Percentiles rank a stretch among this genome's conserved stretches.
Conservation (phyloP, 805 yeast genomes). For the Saturnispora besseyi region DNA sequence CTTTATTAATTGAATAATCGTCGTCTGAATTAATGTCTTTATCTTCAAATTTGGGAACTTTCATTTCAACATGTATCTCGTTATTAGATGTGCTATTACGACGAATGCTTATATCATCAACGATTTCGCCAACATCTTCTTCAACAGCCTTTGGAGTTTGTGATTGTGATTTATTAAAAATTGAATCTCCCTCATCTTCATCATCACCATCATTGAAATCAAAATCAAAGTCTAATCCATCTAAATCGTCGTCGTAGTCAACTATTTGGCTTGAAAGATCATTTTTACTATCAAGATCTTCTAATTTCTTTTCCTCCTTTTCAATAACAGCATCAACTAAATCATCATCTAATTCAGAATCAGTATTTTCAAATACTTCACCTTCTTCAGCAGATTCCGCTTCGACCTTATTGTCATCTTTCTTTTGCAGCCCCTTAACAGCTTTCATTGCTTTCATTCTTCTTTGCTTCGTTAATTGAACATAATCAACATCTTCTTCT, state of each 20-base stretch:
- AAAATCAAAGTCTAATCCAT: slow-evolving; percentile 18
- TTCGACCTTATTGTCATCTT: neutral
- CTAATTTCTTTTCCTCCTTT: slow-evolving; percentile 32
- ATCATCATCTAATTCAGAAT: slow-evolving; percentile 33
- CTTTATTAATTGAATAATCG: slow-evolving; percentile 51
- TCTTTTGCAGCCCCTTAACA: slow-evolving; percentile 22
- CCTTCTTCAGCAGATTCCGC: slow-evolving; percentile 12
- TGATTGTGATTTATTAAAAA: slow-evolving; percentile 11
- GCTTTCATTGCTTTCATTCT: slow-evolving; percentile 49
- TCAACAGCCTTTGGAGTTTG: slow-evolving; percentile 34
- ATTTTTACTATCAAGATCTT: slow-evolving; percentile 16
- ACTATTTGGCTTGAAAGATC: slow-evolving; percentile 21
- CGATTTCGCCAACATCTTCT: slow-evolving; percentile 58
- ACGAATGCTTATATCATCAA: slow-evolving; percentile 15
- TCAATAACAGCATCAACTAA: slow-evolving; percentile 35
- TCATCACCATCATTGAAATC: slow-evolving; percentile 24
- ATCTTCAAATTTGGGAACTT: slow-evolving; percentile 45
- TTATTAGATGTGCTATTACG: slow-evolving; percentile 12
- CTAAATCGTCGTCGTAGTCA: slow-evolving; percentile 15
- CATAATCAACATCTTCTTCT: slow-evolving; percentile 63
- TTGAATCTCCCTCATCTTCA: slow-evolving; percentile 25
- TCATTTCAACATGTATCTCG: slow-evolving; percentile 27
- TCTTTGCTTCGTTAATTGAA: slow-evolving; percentile 58
- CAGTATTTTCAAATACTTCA: slow-evolving; percentile 24
- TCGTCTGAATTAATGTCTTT: slow-evolving; percentile 44